Evolutionary conservation across 805 yeast genomes (phyloP), one percentile per base, ranked within the genome.

Genomic region (Starmerella etchellsii): DNA sequence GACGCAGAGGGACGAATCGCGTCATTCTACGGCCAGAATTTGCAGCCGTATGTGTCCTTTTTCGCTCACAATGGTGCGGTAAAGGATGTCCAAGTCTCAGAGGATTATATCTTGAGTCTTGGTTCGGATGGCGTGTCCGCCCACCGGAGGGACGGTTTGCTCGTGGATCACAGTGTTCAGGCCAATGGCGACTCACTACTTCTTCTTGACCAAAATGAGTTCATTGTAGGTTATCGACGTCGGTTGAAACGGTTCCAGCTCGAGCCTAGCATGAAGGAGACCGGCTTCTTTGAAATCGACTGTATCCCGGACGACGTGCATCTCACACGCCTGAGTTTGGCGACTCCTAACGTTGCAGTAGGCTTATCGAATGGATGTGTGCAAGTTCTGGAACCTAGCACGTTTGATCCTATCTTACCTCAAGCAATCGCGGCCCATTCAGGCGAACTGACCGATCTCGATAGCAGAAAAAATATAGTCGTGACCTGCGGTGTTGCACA

Each of bases 401-500:
- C 63, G 3, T 48, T 61, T 29, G 57, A 60, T 36, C 39, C 45
- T 2, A 34, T 42, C 3, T 32, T 49, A 3, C 19, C 43, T 15
- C 42, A 36, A 21, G 40, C 46, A 4, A 31, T 48, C 11, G 46
- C 49, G 4, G 59, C 66, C 18, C 68, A 63, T 37, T 47, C 61
- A 3, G 67, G 66, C 2, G 55, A 63, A 3, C 43, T 65, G 11
- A 58, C 65, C 2, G 67, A 61, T 34, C 41, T 65, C 25, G 66
- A 63, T 35, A 51, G 62, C 31, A 55, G 58, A 13, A 63, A 59
- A 29, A 56, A 59, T 38, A 48, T 51, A 7, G 40, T 61, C n/a
- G 57, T 83, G 15, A 79, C 94, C 0, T 83, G 94, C 42, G 96
- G 96, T 0, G 47, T 46, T 18, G 77, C 75, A 48, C 74, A 87